Conservation (phyloP, 352 stramenopile genomes). For the Pythium phragmitis region DNA sequence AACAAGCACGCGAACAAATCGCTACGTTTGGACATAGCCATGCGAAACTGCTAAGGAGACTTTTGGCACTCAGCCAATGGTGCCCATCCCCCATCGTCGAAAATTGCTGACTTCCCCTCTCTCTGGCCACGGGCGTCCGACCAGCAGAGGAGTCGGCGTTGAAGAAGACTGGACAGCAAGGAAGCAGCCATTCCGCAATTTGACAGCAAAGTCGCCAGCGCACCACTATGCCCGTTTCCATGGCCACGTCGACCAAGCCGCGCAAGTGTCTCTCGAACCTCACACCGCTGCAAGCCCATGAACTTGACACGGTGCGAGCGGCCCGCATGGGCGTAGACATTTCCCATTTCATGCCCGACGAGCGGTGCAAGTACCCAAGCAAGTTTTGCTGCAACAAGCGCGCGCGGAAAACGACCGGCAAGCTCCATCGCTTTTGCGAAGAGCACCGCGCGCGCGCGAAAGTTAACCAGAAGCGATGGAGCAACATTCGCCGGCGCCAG, state of each 20-base stretch:
- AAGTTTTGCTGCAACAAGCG: conserved; percentile 21
- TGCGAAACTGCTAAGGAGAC: not conserved
- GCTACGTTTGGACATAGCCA: not conserved
- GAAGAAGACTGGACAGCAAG: not conserved
- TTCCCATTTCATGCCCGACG: conserved; percentile 21
- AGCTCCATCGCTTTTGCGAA: conserved; percentile 26
- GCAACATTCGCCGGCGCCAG: conserved; percentile 5
- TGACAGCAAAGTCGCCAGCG: too few species aligned
- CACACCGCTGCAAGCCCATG: not conserved
- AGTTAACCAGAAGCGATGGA: conserved; percentile 25
- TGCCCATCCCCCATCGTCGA: not conserved
- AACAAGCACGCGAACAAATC: not conserved
- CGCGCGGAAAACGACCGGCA: conserved; percentile 17
- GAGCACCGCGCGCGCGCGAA: conserved; percentile 18
- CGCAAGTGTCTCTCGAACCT: not conserved
- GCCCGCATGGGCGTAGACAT: conserved; percentile 15
- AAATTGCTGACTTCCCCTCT: not conserved
- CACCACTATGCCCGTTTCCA: not conserved
- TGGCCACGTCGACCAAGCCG: not conserved
- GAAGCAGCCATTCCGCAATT: too few species aligned
- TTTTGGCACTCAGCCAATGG: not conserved
- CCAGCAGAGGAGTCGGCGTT: not conserved
- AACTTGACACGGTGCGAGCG: conserved; percentile 1
- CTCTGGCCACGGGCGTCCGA: too few species aligned
- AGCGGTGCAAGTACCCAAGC: conserved; percentile 27